These are phyloP conservation scores for Carex scoparia DNA, from an alignment of 176 grass and related monocot species.

Conservation along the genomic window DNA sequence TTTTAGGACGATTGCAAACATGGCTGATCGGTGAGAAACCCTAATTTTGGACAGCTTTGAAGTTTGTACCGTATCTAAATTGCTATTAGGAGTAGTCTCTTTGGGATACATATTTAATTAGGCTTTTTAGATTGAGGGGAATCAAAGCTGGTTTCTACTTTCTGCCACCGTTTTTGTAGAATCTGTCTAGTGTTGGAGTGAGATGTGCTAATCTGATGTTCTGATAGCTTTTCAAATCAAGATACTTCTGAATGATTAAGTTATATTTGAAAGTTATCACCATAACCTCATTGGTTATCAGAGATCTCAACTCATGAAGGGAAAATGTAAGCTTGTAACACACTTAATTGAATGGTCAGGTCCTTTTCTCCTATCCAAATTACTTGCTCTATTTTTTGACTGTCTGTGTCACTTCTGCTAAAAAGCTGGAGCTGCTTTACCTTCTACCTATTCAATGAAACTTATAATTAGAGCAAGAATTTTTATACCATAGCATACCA, in stretches of 20 bases:
- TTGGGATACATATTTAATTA: neutral
- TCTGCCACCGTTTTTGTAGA: neutral
- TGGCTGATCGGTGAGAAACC: conserved; percentile 61
- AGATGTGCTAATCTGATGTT: neutral
- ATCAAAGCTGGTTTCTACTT: neutral
- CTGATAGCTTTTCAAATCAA: neutral
- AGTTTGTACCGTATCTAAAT: neutral
- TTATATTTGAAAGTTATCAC: neutral
- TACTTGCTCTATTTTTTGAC: neutral
- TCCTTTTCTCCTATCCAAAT: neutral
- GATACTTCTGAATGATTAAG: neutral
- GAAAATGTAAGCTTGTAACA: neutral
- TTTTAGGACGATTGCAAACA: conserved; percentile 82
- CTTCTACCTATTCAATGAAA: neutral
- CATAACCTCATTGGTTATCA: neutral
- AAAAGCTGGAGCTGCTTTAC: neutral
- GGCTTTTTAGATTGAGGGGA: neutral
- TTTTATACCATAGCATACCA: neutral
- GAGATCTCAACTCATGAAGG: neutral
- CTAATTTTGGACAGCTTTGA: conserved; percentile 13
- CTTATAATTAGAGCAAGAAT: neutral
- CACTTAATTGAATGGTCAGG: neutral
- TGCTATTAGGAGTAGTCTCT: neutral
- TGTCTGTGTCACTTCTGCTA: neutral
- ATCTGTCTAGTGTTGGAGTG: neutral